Base-by-base conservation (phyloP, 805 yeast species). In the Wickerhamomyces strasburgensis region DNA sequence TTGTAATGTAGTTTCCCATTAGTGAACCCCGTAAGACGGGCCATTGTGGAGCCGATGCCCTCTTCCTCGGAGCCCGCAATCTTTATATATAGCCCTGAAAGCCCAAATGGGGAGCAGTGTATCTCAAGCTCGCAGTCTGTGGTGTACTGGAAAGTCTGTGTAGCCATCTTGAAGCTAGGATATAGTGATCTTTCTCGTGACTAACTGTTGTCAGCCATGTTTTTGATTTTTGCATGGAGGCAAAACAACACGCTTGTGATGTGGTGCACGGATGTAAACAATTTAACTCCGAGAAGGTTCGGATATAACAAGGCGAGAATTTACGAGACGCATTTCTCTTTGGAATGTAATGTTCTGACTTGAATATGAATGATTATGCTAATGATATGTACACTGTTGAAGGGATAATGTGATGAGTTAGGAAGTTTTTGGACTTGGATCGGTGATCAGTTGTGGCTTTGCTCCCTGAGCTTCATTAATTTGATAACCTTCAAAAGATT, bases 31-130 rank as follows among this genome's bases (percentile, higher is more conserved):
- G 77, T 70, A n/a, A 73, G 62, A 27, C 73, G 57, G 6, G 77
- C 78, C 77, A 73, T 71, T 14, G 78, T 72, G 8, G 74, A 67
- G 4, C 79, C 79, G 6, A 73, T 69, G 0, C 79, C 79, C 56
- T 72, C 68, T 6, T 72, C 58, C 33, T 70, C 69, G 1, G 73
- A 67, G 7, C 70, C 76, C 5, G 57, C 60, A 13, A 73, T 60
- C 40, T 70, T 70, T 27, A 73, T 60, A 49, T 72, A 73, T 8
- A 72, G 49, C 11, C 78, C 78, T 25, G 72, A 63, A 15, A 73
- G 61, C 11, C 79, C 79, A 49, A 73, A 73, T 3, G 79, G 78
- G 3, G 78, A 72, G 48, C 78, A 72, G 52, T 73, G 78, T 18
- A 72, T 66, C 44, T 73, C 79, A 17, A 73, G 49, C 25, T 70